Percentiles rank a stretch among this genome's conserved stretches.
These are phyloP conservation scores for Lentinula sp. DNA, from an alignment of 768 basidiomycete genomes.

Conservation along the genomic window DNA sequence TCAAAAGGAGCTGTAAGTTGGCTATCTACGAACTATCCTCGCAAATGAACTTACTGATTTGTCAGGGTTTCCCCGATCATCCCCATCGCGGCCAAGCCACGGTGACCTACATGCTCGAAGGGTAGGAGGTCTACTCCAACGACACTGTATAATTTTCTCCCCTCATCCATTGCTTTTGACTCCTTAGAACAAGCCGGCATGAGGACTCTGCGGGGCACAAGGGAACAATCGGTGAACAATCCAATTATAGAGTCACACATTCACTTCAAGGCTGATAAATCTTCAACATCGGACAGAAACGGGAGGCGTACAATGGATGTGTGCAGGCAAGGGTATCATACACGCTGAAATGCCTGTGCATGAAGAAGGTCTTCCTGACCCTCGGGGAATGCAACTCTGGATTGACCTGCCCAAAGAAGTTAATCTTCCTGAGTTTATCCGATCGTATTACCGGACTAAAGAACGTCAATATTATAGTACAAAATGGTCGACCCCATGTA, in stretches of 20 bases:
- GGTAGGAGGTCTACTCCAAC: conserved; percentile 29
- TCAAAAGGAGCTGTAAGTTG: conserved; percentile 56
- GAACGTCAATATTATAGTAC: conserved; percentile 35
- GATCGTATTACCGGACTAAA: conserved; percentile 13
- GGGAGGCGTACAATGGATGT: conserved; percentile 97
- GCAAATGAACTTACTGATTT: background rate
- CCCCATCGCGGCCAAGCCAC: conserved; percentile 89
- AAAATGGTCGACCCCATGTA: conserved; percentile 87
- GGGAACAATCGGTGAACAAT: conserved; percentile 49
- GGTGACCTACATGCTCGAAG: conserved; percentile 86
- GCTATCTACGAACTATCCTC: background rate
- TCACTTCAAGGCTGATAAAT: background rate
- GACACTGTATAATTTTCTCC: background rate
- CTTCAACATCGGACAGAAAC: conserved; percentile 27
- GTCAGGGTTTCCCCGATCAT: conserved; percentile 87
- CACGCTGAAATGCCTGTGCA: conserved; percentile 90
- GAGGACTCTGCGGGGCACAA: conserved; percentile 90
- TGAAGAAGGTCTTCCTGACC: conserved; percentile 56
- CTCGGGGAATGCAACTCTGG: conserved; percentile 86
- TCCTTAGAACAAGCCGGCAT: conserved; percentile 61
- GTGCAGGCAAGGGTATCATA: conserved; percentile 73
- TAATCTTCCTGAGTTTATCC: conserved; percentile 10
- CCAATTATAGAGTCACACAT: background rate
- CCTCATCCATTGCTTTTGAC: background rate
- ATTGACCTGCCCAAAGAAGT: conserved; percentile 72